Percentiles rank a stretch among this genome's conserved stretches.
Evolutionary conservation across 257 asterid genomes (phyloP).

Genomic region (Ilex asprella): DNA sequence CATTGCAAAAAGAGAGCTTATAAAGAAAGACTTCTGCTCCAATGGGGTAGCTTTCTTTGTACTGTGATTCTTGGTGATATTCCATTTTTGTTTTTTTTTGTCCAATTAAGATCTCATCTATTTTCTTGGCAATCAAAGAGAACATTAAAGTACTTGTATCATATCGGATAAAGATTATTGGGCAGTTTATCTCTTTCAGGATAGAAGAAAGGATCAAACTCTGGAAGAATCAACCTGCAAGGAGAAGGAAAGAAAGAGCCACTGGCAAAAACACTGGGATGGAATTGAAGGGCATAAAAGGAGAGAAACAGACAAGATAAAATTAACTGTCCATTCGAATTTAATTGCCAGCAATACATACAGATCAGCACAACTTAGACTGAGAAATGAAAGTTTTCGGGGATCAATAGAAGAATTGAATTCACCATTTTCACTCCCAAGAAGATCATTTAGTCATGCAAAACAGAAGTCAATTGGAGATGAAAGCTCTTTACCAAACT

Average conservation of each 20-base stretch:
- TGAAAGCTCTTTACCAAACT: slow-evolving; percentile 47
- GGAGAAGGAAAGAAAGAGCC: slow-evolving; percentile 36
- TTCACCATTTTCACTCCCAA: slow-evolving; percentile 51
- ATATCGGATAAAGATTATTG: background rate
- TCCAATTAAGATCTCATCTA: background rate
- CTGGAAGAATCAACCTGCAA: slow-evolving; percentile 35
- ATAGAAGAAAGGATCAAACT: slow-evolving; percentile 41
- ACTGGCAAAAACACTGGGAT: slow-evolving; percentile 27
- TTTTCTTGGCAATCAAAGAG: background rate
- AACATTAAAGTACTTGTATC: background rate
- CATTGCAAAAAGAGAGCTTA: slow-evolving; percentile 54
- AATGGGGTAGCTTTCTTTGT: slow-evolving; percentile 33
- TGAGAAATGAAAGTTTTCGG: slow-evolving; percentile 27
- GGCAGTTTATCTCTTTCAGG: slow-evolving; percentile 28
- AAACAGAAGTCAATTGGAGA: slow-evolving; percentile 53
- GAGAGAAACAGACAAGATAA: slow-evolving; percentile 31
- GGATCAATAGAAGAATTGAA: slow-evolving; percentile 34
- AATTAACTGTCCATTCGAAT: slow-evolving; percentile 21
- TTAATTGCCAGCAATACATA: slow-evolving; percentile 26
- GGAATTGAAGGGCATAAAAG: background rate
- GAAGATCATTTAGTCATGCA: slow-evolving; percentile 56
- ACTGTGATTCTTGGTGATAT: background rate
- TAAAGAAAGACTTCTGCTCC: slow-evolving; percentile 13
- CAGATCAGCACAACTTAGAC: slow-evolving; percentile 29
- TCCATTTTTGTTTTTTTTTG: background rate